Evolutionary conservation across 2,329 filamentous ascomycete species (phyloP).

Genomic region (Trichothecium roseum): DNA sequence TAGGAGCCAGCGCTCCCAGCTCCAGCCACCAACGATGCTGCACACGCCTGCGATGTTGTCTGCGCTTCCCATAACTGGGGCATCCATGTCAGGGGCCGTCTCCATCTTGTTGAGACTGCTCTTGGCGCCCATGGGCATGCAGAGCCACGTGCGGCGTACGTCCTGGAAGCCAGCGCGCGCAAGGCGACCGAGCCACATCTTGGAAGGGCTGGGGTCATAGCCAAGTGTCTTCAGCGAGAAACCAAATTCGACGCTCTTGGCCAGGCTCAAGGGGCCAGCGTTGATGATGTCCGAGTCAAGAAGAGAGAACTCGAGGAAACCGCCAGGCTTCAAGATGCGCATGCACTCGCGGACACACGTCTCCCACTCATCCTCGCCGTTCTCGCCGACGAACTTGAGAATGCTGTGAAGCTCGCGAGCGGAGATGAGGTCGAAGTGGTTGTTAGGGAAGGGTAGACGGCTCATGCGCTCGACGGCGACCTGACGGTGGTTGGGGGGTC

Average conservation of each 20-base stretch:
- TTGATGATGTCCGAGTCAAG: constrained; percentile 87
- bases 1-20: constrained; percentile 94
- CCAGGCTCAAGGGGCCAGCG: constrained; percentile 66
- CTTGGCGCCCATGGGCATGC: constrained; percentile 66
- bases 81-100: constrained; percentile 28
- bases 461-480: constrained; percentile 69
- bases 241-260: constrained; percentile 83
- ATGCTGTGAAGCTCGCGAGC: constrained; percentile 78
- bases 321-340: constrained; percentile 85
- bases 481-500: constrained; percentile 78
- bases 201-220: constrained; percentile 79
- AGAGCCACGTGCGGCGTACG: constrained; percentile 78
- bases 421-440: constrained; percentile 85
- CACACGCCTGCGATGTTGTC: constrained; percentile 64
- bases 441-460: constrained; percentile 73
- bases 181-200: constrained; percentile 67
- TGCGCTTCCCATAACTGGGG: constrained; percentile 55
- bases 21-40: constrained; percentile 76
- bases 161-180: constrained; percentile 66
- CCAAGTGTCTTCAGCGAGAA: constrained; percentile 82
- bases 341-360: constrained; percentile 75
- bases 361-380: constrained; percentile 77
- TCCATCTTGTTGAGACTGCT: constrained; percentile 15
- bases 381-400: constrained; percentile 61
- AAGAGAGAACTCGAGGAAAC: constrained; percentile 82